Base-by-base conservation (phyloP, 345 rosid species). In the Salix viminalis region DNA sequence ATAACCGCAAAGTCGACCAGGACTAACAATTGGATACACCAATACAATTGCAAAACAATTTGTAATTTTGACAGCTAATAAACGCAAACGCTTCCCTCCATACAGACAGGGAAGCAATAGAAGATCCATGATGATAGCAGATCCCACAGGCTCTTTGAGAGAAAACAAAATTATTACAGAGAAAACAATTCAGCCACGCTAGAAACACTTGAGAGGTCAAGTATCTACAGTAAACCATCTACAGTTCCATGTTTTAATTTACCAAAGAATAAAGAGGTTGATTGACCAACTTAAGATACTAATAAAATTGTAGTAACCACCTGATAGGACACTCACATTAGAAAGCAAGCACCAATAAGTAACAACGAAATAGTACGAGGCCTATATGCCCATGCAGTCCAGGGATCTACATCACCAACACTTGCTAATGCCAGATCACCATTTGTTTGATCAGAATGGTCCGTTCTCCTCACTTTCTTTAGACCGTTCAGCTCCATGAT, bases 361-460 rank as follows among this genome's bases (percentile, higher is more conserved):
- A 96, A 88, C 80, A 93, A 81, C 42, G 98, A 86, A 82, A 96
- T 88, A 19, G 99, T 93, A 64, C 91, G 97, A 84, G 99, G 99
- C 88, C 86, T 88, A 80, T 96, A 96, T 36, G 99, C 99, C 99
- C 99, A 96, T 77, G 99, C 96, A 82, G 95, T 96, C 99, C 99
- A 96, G 67, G 99, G 99, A 87, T 96, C 98, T 75, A 96, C 97
- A 81, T 70, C 90, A 71, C 75, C 88, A 28, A 76, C 75, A 76
- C 73, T 77, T 30, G 80, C 52, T 69, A 70, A 69, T 75, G 24
- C 75, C 68, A 54, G 61, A 78, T 75, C 83, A 73, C 93, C 98
- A 84, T 90, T 92, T 84, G 85, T 83, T 67, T 76, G 88, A 81
- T 75, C 76, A 67, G 77, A 73, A 83, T 78, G 81, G 77, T 91